Conservation (phyloP, 441 rosid species). For the Sinapis alba region DNA sequence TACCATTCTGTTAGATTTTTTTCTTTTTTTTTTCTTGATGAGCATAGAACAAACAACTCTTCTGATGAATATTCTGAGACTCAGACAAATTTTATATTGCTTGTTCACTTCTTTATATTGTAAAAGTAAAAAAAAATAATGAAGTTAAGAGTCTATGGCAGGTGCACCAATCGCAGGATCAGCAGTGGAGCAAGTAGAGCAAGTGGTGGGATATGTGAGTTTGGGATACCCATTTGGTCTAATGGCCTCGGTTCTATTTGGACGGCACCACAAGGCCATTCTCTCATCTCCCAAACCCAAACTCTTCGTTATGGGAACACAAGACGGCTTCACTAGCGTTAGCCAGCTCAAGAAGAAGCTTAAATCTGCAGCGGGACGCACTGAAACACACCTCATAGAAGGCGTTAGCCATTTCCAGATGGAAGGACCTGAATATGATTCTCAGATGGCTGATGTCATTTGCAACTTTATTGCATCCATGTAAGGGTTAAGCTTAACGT, state of each 20-base stretch:
- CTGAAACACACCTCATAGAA: slow-evolving; percentile 73
- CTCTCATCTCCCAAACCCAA: slow-evolving; percentile 75
- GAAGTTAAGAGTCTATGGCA: slow-evolving; percentile 33
- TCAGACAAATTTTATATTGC: not conserved
- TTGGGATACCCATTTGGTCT: slow-evolving; percentile 89
- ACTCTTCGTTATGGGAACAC: slow-evolving; percentile 91
- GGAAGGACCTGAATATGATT: slow-evolving; percentile 88
- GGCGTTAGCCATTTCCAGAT: slow-evolving; percentile 90
- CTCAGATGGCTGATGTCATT: slow-evolving; percentile 69
- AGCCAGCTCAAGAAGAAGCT: slow-evolving; percentile 86
- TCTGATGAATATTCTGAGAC: not conserved
- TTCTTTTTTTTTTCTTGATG: not conserved
- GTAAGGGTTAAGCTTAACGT: not conserved
- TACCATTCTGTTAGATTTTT: not conserved
- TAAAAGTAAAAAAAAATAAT: not conserved
- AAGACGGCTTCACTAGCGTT: slow-evolving; percentile 86
- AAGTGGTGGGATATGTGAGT: slow-evolving; percentile 82
- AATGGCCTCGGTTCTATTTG: slow-evolving; percentile 80
- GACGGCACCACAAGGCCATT: slow-evolving; percentile 80
- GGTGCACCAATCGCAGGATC: slow-evolving; percentile 96
- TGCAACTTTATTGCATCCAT: slow-evolving; percentile 55
- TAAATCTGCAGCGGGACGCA: slow-evolving; percentile 61
- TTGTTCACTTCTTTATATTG: slow-evolving; percentile 7
- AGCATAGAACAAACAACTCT: slow-evolving; percentile 1
- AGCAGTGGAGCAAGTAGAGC: slow-evolving; percentile 72